These are phyloP conservation scores for Fomitopsis palustris DNA, from an alignment of 1,284 basidiomycete genomes.

Conservation along the genomic window DNA sequence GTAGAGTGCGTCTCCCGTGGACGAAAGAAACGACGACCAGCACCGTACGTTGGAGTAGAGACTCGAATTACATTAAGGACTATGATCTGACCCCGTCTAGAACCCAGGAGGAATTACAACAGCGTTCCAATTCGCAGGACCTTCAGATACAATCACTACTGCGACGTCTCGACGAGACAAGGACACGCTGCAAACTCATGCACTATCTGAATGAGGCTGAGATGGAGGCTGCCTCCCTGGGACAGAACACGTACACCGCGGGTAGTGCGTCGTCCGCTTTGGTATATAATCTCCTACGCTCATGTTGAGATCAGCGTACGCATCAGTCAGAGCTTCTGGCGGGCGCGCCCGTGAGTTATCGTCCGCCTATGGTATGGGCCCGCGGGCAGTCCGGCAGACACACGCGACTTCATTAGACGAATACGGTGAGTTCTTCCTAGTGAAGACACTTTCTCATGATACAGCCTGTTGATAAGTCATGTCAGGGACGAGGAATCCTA, in stretches of 20 bases:
- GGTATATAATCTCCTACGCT: too few species aligned
- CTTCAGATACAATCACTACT: conserved; percentile 44
- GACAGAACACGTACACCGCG: not conserved
- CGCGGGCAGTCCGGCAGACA: too few species aligned
- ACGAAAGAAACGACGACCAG: conserved; percentile 54
- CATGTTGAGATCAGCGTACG: too few species aligned
- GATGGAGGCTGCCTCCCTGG: not conserved
- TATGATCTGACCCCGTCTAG: conserved; percentile 26
- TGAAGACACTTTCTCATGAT: not conserved
- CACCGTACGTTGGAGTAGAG: conserved; percentile 36
- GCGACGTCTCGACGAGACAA: conserved; percentile 44
- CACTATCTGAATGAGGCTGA: conserved; percentile 36
- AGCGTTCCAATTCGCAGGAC: conserved; percentile 45
- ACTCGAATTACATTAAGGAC: not conserved
- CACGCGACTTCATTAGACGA: too few species aligned
- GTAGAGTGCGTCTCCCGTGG: conserved; percentile 47
- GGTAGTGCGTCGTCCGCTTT: not conserved
- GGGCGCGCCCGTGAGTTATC: too few species aligned
- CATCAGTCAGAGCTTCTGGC: too few species aligned
- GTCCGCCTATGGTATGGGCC: too few species aligned
- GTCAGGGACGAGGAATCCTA: not conserved
- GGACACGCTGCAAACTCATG: conserved; percentile 37
- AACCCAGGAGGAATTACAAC: conserved; percentile 54
- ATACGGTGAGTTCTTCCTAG: too few species aligned
- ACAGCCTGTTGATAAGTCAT: too few species aligned